Base-by-base conservation (phyloP, 1,139 yeast genomes). In the Diutina siamensis region DNA sequence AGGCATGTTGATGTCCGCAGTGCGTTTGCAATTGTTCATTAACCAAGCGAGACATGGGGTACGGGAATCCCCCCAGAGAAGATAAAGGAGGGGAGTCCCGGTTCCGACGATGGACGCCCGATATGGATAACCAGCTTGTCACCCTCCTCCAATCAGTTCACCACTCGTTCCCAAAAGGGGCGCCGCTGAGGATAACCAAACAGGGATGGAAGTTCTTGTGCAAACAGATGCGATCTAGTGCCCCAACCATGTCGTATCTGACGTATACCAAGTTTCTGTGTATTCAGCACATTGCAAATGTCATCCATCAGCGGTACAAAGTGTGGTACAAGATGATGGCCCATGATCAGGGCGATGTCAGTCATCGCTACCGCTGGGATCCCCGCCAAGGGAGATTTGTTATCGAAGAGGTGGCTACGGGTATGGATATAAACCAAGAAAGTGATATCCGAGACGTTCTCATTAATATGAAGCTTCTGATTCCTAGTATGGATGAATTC, bases 191-290 rank as follows among this genome's bases (percentile, higher is more conserved):
- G 47, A 60, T 66, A 63, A 61, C 62, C 17, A 67, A 67, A 48
- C 63, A 63, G 47, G 64, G 64, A 7, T 67, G 72, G 72, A 62
- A 62, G 3, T 67, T 66, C 49, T 63, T 67, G 13, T 64, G 69
- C 40, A 65, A 67, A 22, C 67, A 64, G 46, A 54, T 67, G 45
- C 49, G 72, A 35, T 57, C 59, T 13, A 68, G 67, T 9, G 67
- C 67, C 49, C 72, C 72, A 1, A 65, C 65, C 46, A 65, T 72
- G 0, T 72, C 67, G 2, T 67, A 67, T 50, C 64, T 70, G 5
- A 67, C 72, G 2, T 67, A 67, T 47, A 67, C 72, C 22, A 67
- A 67, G 48, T 67, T 66, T 48, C 65, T 71, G 4, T 65, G 71
- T 47, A 68, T 62, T 46, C 72, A 67, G 48, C 72, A 67, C 54